A percentile compares a stretch with the other conserved stretches of the same genome.
Conservation (phyloP, 495 filamentous ascomycete genomes). For the Penicillium canariense region DNA sequence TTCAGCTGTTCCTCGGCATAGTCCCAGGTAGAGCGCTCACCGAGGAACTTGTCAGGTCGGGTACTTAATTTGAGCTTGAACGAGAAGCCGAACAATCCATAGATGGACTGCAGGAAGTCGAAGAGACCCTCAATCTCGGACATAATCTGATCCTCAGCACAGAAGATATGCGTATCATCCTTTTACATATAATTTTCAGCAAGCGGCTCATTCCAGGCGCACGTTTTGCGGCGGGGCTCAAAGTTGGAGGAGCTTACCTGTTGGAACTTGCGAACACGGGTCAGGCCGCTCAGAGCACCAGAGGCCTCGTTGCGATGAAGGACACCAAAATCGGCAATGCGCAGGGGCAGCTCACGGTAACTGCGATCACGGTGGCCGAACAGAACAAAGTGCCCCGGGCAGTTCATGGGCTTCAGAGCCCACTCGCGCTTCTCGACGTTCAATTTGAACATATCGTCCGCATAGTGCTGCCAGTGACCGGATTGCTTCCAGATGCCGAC, state of each 20-base stretch:
- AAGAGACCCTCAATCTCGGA: constrained; percentile 85
- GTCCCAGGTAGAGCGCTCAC: constrained; percentile 84
- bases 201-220: neutral
- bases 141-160: constrained; percentile 74
- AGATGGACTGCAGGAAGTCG: constrained; percentile 79
- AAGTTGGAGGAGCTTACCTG: constrained; percentile 44
- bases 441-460: constrained; percentile 95
- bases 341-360: constrained; percentile 84
- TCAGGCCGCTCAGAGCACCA: constrained; percentile 85
- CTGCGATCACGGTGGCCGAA: constrained; percentile 75
- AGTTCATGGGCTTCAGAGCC: constrained; percentile 96
- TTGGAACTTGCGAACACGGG: constrained; percentile 86
- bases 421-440: constrained; percentile 82
- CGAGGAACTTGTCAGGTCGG: constrained; percentile 87
- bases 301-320: constrained; percentile 94
- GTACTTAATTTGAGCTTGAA: constrained; percentile 97
- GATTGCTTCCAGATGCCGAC: constrained; percentile 86
- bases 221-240: neutral
- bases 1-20: constrained; percentile 76
- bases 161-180: constrained; percentile 94
- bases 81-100: constrained; percentile 88
- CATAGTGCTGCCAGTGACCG: constrained; percentile 93
- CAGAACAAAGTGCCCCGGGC: constrained; percentile 80
- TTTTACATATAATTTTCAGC: neutral
- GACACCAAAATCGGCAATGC: constrained; percentile 93